Conservation (phyloP, 495 filamentous ascomycete species). For the Podospora pseudocomata region DNA sequence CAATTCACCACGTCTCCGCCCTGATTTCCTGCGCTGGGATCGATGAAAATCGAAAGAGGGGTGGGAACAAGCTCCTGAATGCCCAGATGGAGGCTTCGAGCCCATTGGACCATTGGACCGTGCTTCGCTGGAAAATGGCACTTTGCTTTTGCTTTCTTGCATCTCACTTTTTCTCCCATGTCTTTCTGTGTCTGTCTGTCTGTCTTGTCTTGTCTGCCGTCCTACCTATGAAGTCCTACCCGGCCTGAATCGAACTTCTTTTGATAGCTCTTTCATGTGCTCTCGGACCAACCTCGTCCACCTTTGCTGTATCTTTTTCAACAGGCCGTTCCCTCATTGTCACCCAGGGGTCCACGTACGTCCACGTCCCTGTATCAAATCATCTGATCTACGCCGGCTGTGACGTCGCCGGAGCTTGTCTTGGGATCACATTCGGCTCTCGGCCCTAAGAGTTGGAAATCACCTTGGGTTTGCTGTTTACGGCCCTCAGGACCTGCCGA, state of each 20-base stretch:
- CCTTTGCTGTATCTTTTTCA: neutral
- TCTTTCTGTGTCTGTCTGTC: neutral
- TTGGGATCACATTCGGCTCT: neutral
- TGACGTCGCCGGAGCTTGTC: neutral
- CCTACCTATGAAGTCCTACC: neutral
- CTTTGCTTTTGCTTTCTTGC: neutral
- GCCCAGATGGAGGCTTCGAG: neutral
- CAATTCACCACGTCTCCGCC: conserved; percentile 18
- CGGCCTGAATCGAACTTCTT: neutral
- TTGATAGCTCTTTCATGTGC: neutral
- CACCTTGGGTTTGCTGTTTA: neutral
- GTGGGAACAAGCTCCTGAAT: neutral
- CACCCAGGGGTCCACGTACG: neutral
- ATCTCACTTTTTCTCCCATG: conserved; percentile 3
- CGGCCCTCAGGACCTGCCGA: neutral
- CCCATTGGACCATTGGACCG: neutral
- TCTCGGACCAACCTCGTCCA: neutral
- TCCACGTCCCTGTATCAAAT: neutral
- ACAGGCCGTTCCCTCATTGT: neutral
- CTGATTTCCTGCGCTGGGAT: conserved; percentile 19
- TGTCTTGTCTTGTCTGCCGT: neutral
- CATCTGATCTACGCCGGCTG: neutral
- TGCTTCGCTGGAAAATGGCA: neutral
- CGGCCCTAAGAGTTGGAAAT: neutral
- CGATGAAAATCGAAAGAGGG: conserved; percentile 9